Evolutionary conservation across 139 green algal species (phyloP), one percentile per base, ranked within the genome.

Genomic region (Micractinium sp.): DNA sequence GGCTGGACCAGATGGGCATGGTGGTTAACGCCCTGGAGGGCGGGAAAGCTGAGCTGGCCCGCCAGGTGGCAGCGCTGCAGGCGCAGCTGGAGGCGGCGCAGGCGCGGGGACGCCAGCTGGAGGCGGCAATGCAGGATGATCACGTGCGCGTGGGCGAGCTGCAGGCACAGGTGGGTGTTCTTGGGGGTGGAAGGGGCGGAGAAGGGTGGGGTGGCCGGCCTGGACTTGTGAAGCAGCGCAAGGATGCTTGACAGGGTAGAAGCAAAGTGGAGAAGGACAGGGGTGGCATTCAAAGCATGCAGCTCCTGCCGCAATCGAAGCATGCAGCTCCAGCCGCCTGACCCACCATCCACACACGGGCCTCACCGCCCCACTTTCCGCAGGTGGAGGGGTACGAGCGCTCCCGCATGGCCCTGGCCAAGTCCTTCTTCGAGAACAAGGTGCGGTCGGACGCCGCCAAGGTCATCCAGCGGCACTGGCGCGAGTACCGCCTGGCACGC

Each of bases 381-480:
- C 69, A 90, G 87, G 71, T 90, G 66, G 87, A 87, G 66, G 87
- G 77, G 13, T 87, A 87, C 25, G 87, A 90, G 80, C 87, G 87
- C 29, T 90, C 87, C 29, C 87, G 87, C 87, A 82, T 87, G 80
- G 39, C 39, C 20, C 41, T 90, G 66, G 87, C 87, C 80, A 82
- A 82, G 66, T 83, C 80, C 2, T 90, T 87, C 47, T 87, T 82
- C 38, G 81, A 90, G 29, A 87, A 92, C 81, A 88, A 90, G 89
- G 67, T 60, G 47, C 47, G 71, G 5, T 74, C n/a, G 0, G 67
- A 85, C 35, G 93, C 93, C 16, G 93, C 93, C 7, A 85, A 75
- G 39, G 60, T 89, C 35, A 93, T 95, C 69, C 93, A 95, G 77
- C 47, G 88, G 27, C 38, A 81, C 23, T 95, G 86, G 61, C 86